Evolutionary conservation across 352 stramenopile genomes (phyloP).

Genomic region (Nothophytophthora sp.): DNA sequence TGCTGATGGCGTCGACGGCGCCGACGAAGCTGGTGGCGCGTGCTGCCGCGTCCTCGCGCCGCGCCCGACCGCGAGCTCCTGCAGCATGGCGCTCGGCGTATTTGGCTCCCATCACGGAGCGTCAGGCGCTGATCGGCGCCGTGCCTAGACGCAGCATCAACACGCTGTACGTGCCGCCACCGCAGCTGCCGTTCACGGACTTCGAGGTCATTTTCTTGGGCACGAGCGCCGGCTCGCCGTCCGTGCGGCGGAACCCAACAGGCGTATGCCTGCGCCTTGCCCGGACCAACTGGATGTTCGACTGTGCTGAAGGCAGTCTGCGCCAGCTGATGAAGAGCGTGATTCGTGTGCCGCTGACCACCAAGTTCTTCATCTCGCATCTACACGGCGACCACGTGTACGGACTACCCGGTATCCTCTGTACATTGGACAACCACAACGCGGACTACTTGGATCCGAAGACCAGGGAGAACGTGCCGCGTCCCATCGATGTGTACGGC

Average conservation of each 20-base stretch:
- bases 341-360: constrained; percentile 69
- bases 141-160: constrained; percentile 67
- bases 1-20: constrained; percentile 5
- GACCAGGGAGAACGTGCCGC: constrained; percentile 45
- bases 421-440: constrained; percentile 84
- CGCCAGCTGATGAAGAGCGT: constrained; percentile 82
- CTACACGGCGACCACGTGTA: constrained; percentile 88
- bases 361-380: constrained; percentile 88
- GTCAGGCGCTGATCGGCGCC: constrained; percentile 38
- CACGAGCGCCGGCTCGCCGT: constrained; percentile 77
- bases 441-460: constrained; percentile 52
- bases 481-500: constrained; percentile 76
- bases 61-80: too few species aligned
- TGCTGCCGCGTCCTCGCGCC: too few species aligned
- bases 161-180: constrained; percentile 33
- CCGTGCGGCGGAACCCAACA: constrained; percentile 62
- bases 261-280: constrained; percentile 60
- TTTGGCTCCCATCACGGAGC: constrained; percentile 35
- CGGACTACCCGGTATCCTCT: constrained; percentile 79
- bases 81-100: constrained; percentile 17
- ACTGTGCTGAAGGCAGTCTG: constrained; percentile 83
- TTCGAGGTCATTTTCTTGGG: constrained; percentile 87
- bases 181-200: constrained; percentile 68
- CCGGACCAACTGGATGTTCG: constrained; percentile 88
- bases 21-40: constrained; percentile 10